These are phyloP conservation scores for Sphagnum tenellum DNA, from an alignment of 225 moss, liverwort and hornwort species.

Conservation along the genomic window DNA sequence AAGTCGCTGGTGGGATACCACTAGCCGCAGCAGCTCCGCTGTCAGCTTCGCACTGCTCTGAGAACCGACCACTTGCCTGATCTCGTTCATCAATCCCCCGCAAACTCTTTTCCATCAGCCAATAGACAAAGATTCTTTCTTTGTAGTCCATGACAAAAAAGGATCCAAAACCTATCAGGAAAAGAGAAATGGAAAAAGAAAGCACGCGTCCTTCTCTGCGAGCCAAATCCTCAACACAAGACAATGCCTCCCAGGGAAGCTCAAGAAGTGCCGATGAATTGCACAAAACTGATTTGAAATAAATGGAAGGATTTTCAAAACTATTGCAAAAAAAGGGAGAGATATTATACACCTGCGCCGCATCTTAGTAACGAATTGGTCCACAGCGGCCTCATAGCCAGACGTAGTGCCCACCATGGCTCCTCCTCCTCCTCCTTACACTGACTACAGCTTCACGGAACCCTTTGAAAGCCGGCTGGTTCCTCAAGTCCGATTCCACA, in stretches of 20 bases:
- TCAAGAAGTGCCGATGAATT: too few species aligned
- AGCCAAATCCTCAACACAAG: too few species aligned
- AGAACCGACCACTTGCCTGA: conserved; percentile 95
- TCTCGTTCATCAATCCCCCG: conserved; percentile 12
- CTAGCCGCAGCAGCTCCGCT: conserved; percentile 81
- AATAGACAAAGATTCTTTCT: neutral
- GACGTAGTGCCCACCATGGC: conserved; percentile 86
- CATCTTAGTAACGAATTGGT: conserved; percentile 88
- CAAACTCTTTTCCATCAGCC: neutral
- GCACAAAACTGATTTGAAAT: neutral
- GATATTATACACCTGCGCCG: conserved; percentile 51
- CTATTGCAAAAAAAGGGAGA: neutral
- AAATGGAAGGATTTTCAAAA: neutral
- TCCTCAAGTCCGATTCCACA: too few species aligned
- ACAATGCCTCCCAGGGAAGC: too few species aligned
- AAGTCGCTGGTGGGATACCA: conserved; percentile 80
- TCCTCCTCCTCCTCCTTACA: neutral
- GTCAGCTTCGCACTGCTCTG: conserved; percentile 72
- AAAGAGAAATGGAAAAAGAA: too few species aligned
- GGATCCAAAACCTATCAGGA: neutral
- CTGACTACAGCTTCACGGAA: too few species aligned
- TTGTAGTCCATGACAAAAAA: neutral
- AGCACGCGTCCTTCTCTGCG: too few species aligned
- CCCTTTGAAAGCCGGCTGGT: too few species aligned
- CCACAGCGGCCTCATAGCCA: conserved; percentile 74